Conservation (phyloP, 148 eudicot genomes). For the Cornus kousa region DNA sequence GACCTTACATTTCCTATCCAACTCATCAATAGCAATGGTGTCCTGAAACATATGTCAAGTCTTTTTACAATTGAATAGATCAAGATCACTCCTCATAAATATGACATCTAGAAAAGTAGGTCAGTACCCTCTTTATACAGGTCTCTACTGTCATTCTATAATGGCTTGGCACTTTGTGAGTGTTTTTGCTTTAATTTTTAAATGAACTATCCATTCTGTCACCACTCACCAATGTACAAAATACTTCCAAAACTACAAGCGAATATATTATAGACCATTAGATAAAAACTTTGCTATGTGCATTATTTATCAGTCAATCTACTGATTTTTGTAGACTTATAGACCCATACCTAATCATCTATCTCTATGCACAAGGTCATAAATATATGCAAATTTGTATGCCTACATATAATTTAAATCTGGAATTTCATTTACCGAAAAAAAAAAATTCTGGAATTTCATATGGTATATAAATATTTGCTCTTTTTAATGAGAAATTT, state of each 20-base stretch:
- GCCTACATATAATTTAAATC: neutral
- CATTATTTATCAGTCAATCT: neutral
- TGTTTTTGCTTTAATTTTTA: neutral
- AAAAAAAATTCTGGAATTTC: neutral
- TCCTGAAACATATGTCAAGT: slow-evolving; percentile 9
- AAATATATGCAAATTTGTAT: neutral
- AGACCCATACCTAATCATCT: neutral
- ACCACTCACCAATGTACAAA: neutral
- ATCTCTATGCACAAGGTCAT: neutral
- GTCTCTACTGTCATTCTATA: neutral
- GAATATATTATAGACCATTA: neutral
- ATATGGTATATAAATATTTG: neutral
- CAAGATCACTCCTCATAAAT: neutral
- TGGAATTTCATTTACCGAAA: neutral
- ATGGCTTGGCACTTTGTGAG: neutral
- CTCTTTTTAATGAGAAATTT: neutral
- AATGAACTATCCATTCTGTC: neutral
- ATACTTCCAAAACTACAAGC: neutral
- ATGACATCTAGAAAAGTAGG: neutral
- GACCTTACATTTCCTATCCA: slow-evolving; percentile 17
- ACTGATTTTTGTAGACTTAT: too few species aligned
- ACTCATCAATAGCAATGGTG: slow-evolving; percentile 4
- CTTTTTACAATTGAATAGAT: neutral
- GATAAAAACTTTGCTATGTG: neutral
- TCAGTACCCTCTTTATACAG: too few species aligned